phyloP scores from a whole-genome alignment of 164 flowering plant species.

The Stephania yunnanensis region DNA sequence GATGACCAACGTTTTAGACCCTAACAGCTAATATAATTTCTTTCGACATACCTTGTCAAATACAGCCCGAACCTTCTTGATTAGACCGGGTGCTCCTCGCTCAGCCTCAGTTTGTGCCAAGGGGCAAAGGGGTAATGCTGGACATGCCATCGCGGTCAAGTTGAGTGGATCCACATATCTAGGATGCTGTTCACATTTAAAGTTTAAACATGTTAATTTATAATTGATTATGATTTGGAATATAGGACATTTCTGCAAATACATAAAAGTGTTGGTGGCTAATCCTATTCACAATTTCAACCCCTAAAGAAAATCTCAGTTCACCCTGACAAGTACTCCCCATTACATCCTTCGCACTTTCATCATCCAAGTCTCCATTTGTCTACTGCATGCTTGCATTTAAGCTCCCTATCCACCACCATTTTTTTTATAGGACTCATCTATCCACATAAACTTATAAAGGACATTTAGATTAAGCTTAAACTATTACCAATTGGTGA shows the following conservation, averaged over 20 bases:
- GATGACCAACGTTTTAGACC: neutral
- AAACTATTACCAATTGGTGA: no score
- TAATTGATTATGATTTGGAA: neutral
- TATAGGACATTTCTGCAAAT: neutral
- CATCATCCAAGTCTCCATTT: no score
- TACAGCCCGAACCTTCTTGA: constrained; percentile 80
- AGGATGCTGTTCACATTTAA: constrained; percentile 52
- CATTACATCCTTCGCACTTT: neutral
- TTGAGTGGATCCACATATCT: constrained; percentile 87
- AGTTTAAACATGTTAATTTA: constrained; percentile 12
- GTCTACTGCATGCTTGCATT: no score
- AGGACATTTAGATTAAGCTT: no score
- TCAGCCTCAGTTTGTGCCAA: constrained; percentile 98
- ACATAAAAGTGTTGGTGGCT: neutral
- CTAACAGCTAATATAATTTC: neutral
- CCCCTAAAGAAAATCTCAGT: neutral
- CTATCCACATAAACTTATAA: no score
- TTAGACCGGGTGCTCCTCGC: constrained; percentile 84
- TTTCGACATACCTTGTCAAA: constrained; percentile 71
- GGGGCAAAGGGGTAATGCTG: constrained; percentile 93
- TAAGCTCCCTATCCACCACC: neutral
- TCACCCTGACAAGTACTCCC: neutral
- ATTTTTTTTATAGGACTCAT: no score
- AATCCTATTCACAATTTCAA: neutral
- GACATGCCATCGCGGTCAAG: constrained; percentile 96